Evolutionary conservation across 805 yeast genomes (phyloP).

Genomic region (Saturnispora dispora): DNA sequence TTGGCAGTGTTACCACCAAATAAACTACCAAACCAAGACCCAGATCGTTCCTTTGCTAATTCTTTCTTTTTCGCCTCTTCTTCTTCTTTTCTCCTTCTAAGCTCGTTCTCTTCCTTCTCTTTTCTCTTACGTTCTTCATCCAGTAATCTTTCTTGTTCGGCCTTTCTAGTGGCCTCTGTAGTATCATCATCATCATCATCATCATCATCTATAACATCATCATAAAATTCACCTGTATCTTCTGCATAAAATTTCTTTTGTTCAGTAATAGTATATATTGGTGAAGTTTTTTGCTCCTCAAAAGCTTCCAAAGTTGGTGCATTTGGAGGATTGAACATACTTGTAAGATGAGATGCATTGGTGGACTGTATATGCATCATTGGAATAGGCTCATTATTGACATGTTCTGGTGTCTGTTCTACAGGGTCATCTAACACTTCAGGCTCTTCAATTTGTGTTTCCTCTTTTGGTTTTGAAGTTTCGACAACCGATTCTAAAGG

Average conservation of each 20-base stretch:
- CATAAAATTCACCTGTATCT: slow-evolving; percentile 25
- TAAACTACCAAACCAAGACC: slow-evolving; percentile 58
- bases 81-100: slow-evolving; percentile 13
- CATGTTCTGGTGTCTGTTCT: neutral
- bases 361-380: slow-evolving; percentile 2
- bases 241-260: slow-evolving; percentile 23
- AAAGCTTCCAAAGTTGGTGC: neutral
- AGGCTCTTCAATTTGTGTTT: neutral
- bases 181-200: slow-evolving; percentile 39
- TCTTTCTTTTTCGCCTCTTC: slow-evolving; percentile 5
- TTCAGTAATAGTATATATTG: slow-evolving; percentile 21
- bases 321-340: slow-evolving; percentile 24
- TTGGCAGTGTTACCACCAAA: slow-evolving; percentile 44
- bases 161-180: slow-evolving; percentile 30
- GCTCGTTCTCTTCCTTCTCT: slow-evolving; percentile 16
- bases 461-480: neutral
- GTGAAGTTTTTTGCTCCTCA: slow-evolving; percentile 7
- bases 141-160: slow-evolving; percentile 25
- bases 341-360: slow-evolving; percentile 13
- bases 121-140: slow-evolving; percentile 25
- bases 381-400: neutral
- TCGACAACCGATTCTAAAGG: slow-evolving; percentile 1
- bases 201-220: slow-evolving; percentile 25
- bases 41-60: neutral
- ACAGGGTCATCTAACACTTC: neutral